phyloP scores from a whole-genome alignment of 345 rosid species.

The Salix viminalis region DNA sequence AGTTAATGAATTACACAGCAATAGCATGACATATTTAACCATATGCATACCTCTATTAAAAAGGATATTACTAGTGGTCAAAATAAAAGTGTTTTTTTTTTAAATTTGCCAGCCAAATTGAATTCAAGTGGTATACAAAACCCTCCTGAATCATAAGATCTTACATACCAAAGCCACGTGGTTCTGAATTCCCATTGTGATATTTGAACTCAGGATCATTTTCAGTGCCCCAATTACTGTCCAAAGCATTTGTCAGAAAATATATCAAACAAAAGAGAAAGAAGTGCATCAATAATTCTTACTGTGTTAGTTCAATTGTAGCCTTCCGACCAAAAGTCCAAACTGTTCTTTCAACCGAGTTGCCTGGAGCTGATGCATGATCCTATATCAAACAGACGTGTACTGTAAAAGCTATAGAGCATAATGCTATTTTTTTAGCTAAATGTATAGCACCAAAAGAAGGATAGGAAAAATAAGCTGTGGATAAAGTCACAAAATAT shows the following conservation, averaged over 20 bases:
- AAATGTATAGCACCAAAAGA: background rate
- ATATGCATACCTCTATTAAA: background rate
- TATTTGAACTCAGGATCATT: slow-evolving; percentile 83
- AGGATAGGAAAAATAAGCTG: background rate
- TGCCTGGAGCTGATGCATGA: slow-evolving; percentile 60
- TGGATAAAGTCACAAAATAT: background rate
- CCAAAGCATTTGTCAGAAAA: slow-evolving; percentile 20
- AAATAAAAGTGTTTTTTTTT: background rate
- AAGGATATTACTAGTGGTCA: background rate
- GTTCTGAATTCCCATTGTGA: slow-evolving; percentile 92
- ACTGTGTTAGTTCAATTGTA: slow-evolving; percentile 92
- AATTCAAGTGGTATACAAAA: background rate
- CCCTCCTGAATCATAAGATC: background rate
- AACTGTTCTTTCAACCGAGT: slow-evolving; percentile 70
- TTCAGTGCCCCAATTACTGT: slow-evolving; percentile 97
- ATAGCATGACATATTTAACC: background rate
- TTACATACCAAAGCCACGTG: slow-evolving; percentile 78
- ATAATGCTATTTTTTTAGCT: background rate
- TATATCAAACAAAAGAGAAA: background rate
- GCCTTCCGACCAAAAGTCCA: slow-evolving; percentile 81
- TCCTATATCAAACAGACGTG: slow-evolving; percentile 40
- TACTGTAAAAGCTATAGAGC: background rate
- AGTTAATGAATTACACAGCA: background rate
- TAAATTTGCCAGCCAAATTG: background rate
- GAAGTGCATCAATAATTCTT: slow-evolving; percentile 18